Percentiles rank a stretch among this genome's conserved stretches.
Conservation (phyloP, 768 basidiomycete genomes). For the Phallus indusiatus region DNA sequence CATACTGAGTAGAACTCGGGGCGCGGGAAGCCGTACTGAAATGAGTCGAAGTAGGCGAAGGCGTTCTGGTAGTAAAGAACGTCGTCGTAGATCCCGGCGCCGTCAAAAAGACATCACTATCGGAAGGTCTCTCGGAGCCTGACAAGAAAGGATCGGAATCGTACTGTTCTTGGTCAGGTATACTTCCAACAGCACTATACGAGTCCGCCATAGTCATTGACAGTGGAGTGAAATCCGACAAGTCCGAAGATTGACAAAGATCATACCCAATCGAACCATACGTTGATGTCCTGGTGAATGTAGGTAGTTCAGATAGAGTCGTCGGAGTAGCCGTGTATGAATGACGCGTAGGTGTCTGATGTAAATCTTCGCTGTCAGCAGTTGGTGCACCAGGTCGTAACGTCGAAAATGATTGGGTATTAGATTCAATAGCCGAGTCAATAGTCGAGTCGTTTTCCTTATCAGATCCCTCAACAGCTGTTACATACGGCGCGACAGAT, state of each 20-base stretch:
- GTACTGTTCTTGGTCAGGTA: background rate
- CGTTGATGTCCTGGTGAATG: background rate
- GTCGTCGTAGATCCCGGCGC: conserved; percentile 12
- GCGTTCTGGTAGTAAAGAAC: conserved; percentile 18
- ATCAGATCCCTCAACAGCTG: conserved; percentile 38
- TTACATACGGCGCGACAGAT: conserved; percentile 20
- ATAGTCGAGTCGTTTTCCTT: conserved; percentile 41
- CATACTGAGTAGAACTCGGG: conserved; percentile 22
- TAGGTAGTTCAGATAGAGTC: background rate
- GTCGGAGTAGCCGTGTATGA: background rate
- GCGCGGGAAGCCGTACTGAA: conserved; percentile 22
- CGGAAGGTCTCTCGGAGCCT: background rate
- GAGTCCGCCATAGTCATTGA: background rate
- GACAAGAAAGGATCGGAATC: background rate
- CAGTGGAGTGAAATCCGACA: conserved; percentile 7
- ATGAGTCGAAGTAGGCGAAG: conserved; percentile 13
- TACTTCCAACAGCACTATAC: background rate
- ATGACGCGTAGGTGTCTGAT: background rate
- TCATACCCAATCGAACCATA: conserved; percentile 9
- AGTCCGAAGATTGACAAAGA: conserved; percentile 4
- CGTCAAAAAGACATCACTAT: background rate
- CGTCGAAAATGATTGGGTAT: background rate
- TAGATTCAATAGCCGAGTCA: conserved; percentile 20
- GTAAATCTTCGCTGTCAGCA: background rate
- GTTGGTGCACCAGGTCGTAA: background rate